These are phyloP conservation scores for Phytophthora sansomeana DNA, from an alignment of 352 stramenopile genomes.

Conservation along the genomic window DNA sequence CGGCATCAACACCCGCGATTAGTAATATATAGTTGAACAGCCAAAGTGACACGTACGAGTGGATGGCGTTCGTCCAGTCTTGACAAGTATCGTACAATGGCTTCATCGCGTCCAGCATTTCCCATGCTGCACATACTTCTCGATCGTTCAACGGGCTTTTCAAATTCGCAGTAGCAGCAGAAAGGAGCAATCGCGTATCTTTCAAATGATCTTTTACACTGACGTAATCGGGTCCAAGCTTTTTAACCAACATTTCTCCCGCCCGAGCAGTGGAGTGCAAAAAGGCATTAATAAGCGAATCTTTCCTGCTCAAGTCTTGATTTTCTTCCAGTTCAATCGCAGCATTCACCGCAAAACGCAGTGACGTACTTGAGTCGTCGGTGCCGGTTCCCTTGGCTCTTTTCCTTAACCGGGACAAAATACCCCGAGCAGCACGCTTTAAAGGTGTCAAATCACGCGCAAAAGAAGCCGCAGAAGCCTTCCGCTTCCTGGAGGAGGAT, in stretches of 20 bases:
- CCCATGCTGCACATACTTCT: slow-evolving; percentile 4
- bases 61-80: slow-evolving; percentile 4
- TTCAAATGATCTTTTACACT: slow-evolving; percentile 6
- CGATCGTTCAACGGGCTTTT: background rate
- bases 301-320: background rate
- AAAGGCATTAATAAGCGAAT: background rate
- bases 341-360: no score
- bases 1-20: background rate
- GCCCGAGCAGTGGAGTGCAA: no score
- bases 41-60: no score
- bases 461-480: no score
- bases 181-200: slow-evolving; percentile 19
- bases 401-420: no score
- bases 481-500: no score
- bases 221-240: background rate
- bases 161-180: slow-evolving; percentile 13
- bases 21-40: background rate
- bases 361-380: no score
- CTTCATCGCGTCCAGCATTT: slow-evolving; percentile 1
- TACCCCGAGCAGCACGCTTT: no score
- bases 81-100: slow-evolving; percentile 11
- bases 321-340: no score
- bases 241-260: background rate
- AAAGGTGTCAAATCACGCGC: no score
- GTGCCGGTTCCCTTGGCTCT: no score